A percentile compares a stretch with the other conserved stretches of the same genome.
phyloP scores from a whole-genome alignment of 2,329 filamentous ascomycete species.

The Parastagonospora nodorum region DNA sequence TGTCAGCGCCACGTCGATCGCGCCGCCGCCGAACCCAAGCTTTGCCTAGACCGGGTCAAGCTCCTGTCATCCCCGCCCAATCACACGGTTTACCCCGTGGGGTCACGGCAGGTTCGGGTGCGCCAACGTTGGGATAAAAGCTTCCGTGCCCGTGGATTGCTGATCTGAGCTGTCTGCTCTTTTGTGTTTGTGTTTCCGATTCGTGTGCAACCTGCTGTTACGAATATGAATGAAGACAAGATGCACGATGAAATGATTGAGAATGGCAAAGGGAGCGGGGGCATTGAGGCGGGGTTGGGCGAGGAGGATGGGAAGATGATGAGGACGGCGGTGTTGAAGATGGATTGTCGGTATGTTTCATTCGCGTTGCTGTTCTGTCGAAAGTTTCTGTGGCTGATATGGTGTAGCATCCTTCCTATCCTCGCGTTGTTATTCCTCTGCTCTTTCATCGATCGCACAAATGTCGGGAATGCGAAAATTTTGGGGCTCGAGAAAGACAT shows the following conservation, averaged over 20 bases:
- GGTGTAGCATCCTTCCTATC: slow-evolving; percentile 59
- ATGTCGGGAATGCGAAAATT: slow-evolving; percentile 73
- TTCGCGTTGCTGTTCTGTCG: slow-evolving; percentile 4
- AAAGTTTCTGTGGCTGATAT: background rate
- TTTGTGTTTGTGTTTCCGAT: background rate
- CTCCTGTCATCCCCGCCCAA: too few relatives aligned
- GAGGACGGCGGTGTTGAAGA: slow-evolving; percentile 56
- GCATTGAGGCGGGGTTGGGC: slow-evolving; percentile 21
- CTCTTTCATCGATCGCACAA: slow-evolving; percentile 71
- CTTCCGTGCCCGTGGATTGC: too few relatives aligned
- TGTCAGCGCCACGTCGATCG: too few relatives aligned
- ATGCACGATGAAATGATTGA: slow-evolving; percentile 29
- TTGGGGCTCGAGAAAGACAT: slow-evolving; percentile 63
- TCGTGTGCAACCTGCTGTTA: background rate
- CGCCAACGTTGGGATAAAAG: too few relatives aligned
- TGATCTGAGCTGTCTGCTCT: background rate
- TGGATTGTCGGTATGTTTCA: slow-evolving; percentile 54
- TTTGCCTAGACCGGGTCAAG: too few relatives aligned
- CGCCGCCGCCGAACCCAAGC: too few relatives aligned
- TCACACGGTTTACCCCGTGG: too few relatives aligned
- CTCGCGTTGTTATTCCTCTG: slow-evolving; percentile 69
- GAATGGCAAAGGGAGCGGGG: slow-evolving; percentile 1
- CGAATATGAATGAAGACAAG: slow-evolving; percentile 10
- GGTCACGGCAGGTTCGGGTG: too few relatives aligned
- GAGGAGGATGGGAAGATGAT: slow-evolving; percentile 14